These are phyloP conservation scores for Apiotrichum sp. DNA, from an alignment of 1,284 basidiomycete genomes.

Conservation along the genomic window DNA sequence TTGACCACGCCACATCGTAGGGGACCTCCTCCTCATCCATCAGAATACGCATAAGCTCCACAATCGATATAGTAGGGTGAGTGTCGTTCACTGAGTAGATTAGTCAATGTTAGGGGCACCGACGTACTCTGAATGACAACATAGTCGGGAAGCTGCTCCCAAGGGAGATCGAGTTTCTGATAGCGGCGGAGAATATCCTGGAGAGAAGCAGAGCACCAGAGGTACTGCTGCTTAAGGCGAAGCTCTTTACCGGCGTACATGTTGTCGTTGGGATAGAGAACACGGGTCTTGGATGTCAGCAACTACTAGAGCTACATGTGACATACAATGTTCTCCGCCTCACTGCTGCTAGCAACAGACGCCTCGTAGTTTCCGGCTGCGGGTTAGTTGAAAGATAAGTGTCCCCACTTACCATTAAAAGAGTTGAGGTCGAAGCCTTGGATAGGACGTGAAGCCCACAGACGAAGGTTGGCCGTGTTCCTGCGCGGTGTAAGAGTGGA, in stretches of 20 bases:
- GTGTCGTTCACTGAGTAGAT: slow-evolving; percentile 55
- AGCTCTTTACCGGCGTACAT: slow-evolving; percentile 68
- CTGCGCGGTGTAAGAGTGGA: slow-evolving; percentile 7
- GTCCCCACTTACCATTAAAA: slow-evolving; percentile 62
- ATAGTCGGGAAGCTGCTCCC: slow-evolving; percentile 62
- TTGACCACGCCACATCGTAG: slow-evolving; percentile 77
- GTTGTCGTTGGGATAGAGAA: slow-evolving; percentile 59
- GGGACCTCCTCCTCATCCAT: slow-evolving; percentile 75
- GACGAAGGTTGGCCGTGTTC: slow-evolving; percentile 50
- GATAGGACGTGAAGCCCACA: slow-evolving; percentile 70
- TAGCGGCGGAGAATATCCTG: slow-evolving; percentile 67
- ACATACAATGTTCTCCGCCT: slow-evolving; percentile 69
- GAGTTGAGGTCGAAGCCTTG: slow-evolving; percentile 85
- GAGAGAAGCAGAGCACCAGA: slow-evolving; percentile 64
- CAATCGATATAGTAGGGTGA: slow-evolving; percentile 85
- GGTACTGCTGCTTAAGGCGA: slow-evolving; percentile 89
- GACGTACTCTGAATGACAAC: slow-evolving; percentile 67
- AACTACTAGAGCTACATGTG: too few relatives aligned
- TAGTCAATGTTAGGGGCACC: neutral
- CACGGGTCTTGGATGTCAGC: slow-evolving; percentile 55
- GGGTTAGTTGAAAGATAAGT: slow-evolving; percentile 3
- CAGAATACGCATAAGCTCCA: slow-evolving; percentile 84
- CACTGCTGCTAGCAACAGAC: slow-evolving; percentile 75
- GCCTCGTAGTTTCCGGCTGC: slow-evolving; percentile 78
- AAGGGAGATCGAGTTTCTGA: slow-evolving; percentile 47